Base-by-base conservation (phyloP, 2,329 filamentous ascomycete species). In the Zarea fungicola region DNA sequence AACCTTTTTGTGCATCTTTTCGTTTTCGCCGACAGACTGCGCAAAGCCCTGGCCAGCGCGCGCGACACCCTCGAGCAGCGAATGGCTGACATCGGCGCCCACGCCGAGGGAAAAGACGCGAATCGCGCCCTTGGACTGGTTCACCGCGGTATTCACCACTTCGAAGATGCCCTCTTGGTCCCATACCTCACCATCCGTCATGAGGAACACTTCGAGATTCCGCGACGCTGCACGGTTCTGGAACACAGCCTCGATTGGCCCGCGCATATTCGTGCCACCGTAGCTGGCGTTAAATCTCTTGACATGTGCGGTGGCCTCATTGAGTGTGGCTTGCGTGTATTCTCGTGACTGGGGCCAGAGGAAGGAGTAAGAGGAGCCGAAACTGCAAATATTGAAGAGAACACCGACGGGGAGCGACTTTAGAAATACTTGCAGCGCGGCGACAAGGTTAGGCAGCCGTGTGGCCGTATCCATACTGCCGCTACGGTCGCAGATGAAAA, bases 401-500 rank as follows among this genome's bases (percentile, higher is more conserved):
- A 78, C 70, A 5, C 81, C 80, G 2, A 82, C 56, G 0, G 82
- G 82, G 2, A 87, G 67, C 0, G 81, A 85, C 59, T 83, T 84
- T 49, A 87, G 66, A 55, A 87, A 86, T 19, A 86, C 68, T 5
- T 76, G 72, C 19, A 87, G 67, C 0, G 82, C 81, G 1, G 73
- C 65, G 21, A 73, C 66, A 3, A 84, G 69, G 26, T 80, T 73
- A 1, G 56, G 53, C 2, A 85, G 84, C 32, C 75, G 77, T 1
- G 63, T 59, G 1, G 37, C 28, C 3, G 62, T 61, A 0, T 35
- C 22, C 83, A 86, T 86, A 51, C 82, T 86, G 0, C 83, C 84
- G 49, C 83, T 87, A 44, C 84, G 76, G 60, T 90, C 86, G 48
- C 82, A 84, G 5, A 90, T 67, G 55, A 90, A 89, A 16, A 89